Evolutionary conservation across 495 filamentous ascomycete genomes (phyloP).

Genomic region (Schizothecium vesticola): DNA sequence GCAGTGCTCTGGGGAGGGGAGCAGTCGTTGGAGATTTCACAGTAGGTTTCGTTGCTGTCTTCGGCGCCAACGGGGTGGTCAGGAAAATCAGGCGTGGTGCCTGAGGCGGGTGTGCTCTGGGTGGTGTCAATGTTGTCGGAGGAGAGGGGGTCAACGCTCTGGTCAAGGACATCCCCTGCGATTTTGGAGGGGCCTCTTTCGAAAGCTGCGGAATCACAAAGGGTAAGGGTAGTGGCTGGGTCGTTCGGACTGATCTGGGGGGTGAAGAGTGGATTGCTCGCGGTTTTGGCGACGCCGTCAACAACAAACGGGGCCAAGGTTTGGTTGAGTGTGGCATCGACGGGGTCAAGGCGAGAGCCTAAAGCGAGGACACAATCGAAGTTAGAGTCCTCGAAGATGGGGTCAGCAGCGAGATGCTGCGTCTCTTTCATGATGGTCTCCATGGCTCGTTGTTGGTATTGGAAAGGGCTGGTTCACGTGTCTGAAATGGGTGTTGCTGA

Average conservation of each 20-base stretch:
- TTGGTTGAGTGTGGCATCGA: neutral
- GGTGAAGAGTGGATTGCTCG: neutral
- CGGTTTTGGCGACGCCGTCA: neutral
- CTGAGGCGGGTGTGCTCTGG: neutral
- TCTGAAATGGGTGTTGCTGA: neutral
- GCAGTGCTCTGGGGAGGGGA: neutral
- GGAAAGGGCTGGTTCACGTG: neutral
- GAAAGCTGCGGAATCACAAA: neutral
- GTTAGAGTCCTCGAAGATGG: neutral
- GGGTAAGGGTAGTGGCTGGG: neutral
- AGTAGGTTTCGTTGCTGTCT: neutral
- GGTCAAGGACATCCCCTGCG: neutral
- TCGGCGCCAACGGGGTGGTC: neutral
- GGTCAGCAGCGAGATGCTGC: neutral
- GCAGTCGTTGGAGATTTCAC: neutral
- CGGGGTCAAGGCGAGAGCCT: neutral
- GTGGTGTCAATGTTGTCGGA: neutral
- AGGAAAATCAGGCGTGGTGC: neutral
- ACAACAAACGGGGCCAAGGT: neutral
- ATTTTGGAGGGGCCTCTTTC: neutral
- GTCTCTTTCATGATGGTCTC: neutral
- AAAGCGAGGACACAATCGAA: neutral
- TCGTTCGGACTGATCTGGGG: neutral
- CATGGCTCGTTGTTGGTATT: neutral
- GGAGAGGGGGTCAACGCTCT: neutral